These are phyloP conservation scores for Pseudocercospora eumusae DNA, from an alignment of 2,329 filamentous ascomycete genomes.

Conservation along the genomic window DNA sequence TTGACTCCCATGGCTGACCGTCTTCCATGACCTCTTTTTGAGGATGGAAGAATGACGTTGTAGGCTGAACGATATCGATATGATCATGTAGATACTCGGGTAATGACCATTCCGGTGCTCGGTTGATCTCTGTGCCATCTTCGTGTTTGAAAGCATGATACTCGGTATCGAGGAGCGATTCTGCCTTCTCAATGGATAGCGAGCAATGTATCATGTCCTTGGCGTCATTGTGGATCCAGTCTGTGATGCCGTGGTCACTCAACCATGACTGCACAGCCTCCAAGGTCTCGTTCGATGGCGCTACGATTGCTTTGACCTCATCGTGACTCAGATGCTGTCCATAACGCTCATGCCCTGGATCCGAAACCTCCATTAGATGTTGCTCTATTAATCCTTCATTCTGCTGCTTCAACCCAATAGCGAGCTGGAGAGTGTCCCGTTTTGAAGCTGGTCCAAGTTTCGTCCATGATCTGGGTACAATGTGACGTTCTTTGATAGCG, in stretches of 20 bases:
- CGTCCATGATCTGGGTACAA: slow-evolving; percentile 55
- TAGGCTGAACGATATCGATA: slow-evolving; percentile 62
- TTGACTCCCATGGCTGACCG: slow-evolving; percentile 7
- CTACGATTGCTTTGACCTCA: slow-evolving; percentile 57
- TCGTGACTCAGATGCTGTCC: slow-evolving; percentile 52
- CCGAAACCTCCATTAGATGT: slow-evolving; percentile 57
- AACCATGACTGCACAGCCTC: slow-evolving; percentile 59
- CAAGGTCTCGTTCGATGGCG: slow-evolving; percentile 55
- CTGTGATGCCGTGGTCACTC: slow-evolving; percentile 52
- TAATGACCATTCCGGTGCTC: slow-evolving; percentile 60
- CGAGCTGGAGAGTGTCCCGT: slow-evolving; percentile 54
- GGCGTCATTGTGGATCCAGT: slow-evolving; percentile 51
- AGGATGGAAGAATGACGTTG: slow-evolving; percentile 57
- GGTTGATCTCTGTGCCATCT: slow-evolving; percentile 55
- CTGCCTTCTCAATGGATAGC: slow-evolving; percentile 54
- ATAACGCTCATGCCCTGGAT: slow-evolving; percentile 57
- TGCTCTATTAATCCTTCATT: slow-evolving; percentile 58
- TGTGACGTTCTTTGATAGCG: slow-evolving; percentile 58
- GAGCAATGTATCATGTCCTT: slow-evolving; percentile 60
- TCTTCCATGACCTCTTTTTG: slow-evolving; percentile 4
- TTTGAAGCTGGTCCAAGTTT: slow-evolving; percentile 51
- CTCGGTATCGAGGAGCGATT: slow-evolving; percentile 56
- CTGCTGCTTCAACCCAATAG: slow-evolving; percentile 61
- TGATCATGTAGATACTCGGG: slow-evolving; percentile 58
- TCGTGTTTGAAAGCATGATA: slow-evolving; percentile 55